phyloP scores from a whole-genome alignment of 208 protist species.

The Strigomonas culicis region DNA sequence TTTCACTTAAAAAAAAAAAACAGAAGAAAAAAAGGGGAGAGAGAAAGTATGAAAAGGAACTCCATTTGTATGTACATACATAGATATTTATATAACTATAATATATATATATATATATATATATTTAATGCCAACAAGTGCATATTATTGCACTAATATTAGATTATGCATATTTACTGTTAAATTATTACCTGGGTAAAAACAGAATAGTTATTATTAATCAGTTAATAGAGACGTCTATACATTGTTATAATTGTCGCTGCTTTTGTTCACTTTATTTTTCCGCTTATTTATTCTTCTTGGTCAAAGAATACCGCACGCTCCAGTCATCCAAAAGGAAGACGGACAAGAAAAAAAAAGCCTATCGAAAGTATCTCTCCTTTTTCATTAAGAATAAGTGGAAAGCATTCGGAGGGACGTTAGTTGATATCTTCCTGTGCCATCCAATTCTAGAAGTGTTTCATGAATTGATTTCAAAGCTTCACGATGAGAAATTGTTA shows the following conservation, averaged over 20 bases:
- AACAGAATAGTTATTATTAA: too few relatives aligned
- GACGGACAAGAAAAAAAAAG: background rate
- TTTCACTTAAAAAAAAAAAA: conserved; percentile 23
- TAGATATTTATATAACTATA: background rate
- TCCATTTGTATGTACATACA: background rate
- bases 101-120: background rate
- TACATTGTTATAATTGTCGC: too few relatives aligned
- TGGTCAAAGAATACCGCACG: background rate
- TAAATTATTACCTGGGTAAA: too few relatives aligned
- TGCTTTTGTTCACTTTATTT: too few relatives aligned
- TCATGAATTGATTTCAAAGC: conserved; percentile 60
- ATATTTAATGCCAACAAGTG: too few relatives aligned
- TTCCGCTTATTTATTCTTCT: background rate
- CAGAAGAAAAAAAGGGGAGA: conserved; percentile 3
- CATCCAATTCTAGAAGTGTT: conserved; percentile 54
- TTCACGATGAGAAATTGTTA: conserved; percentile 84
- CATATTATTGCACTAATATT: too few relatives aligned
- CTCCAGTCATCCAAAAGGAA: too few relatives aligned
- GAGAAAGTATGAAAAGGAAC: too few relatives aligned
- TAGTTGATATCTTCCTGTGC: conserved; percentile 48
- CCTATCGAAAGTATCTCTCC: too few relatives aligned
- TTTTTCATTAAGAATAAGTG: too few relatives aligned
- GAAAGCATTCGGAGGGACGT: background rate
- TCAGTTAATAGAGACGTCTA: too few relatives aligned
- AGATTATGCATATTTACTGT: too few relatives aligned